Conservation (phyloP, 805 yeast genomes). For the Hyphopichia homilentoma region DNA sequence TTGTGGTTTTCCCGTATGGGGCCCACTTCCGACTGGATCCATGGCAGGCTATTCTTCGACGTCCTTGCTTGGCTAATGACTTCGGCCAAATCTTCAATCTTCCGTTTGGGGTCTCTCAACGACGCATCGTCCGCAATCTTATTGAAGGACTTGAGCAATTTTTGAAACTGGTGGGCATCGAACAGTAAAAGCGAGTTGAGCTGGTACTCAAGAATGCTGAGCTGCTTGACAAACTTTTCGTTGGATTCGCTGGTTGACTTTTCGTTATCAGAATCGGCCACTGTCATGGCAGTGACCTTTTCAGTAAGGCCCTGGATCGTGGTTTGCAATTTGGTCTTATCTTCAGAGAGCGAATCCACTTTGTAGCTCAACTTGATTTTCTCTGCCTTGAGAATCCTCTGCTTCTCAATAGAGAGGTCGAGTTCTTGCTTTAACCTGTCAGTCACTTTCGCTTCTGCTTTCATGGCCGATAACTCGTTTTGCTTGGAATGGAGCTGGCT, state of each 20-base stretch:
- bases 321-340: constrained; percentile 30
- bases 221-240: constrained; percentile 9
- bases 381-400: constrained; percentile 41
- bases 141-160: constrained; percentile 47
- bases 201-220: constrained; percentile 36
- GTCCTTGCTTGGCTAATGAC: constrained; percentile 6
- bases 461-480: constrained; percentile 10
- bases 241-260: constrained; percentile 1
- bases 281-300: constrained; percentile 25
- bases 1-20: constrained; percentile 34
- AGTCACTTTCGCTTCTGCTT: constrained; percentile 10
- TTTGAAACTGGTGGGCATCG: constrained; percentile 47
- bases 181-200: constrained; percentile 37
- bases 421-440: constrained; percentile 37
- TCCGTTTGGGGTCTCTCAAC: constrained; percentile 53
- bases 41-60: constrained; percentile 8
- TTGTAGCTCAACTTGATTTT: constrained; percentile 39
- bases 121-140: constrained; percentile 57
- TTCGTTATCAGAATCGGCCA: constrained; percentile 9
- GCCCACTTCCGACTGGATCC: constrained; percentile 17
- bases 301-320: constrained; percentile 38
- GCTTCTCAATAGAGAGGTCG: constrained; percentile 40
- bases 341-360: constrained; percentile 35
- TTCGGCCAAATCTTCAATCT: constrained; percentile 41
- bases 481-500: constrained; percentile 18